These are phyloP conservation scores for Tephrocybe sp. DNA, from an alignment of 768 basidiomycete species.

Conservation along the genomic window DNA sequence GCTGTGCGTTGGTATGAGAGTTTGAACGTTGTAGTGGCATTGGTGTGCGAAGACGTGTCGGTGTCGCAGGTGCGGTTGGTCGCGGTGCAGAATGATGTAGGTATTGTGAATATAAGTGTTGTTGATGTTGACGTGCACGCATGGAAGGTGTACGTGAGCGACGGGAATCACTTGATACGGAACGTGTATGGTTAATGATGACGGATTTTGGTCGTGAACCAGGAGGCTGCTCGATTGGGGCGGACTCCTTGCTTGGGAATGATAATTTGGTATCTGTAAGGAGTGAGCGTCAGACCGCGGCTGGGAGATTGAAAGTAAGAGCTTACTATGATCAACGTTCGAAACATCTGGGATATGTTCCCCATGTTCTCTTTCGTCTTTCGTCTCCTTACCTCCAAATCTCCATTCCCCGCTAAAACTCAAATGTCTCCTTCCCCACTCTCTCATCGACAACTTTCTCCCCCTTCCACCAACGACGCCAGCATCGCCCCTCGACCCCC, in stretches of 20 bases:
- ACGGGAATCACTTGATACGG: conserved; percentile 6
- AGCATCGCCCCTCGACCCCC: conserved; percentile 54
- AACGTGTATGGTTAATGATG: not conserved
- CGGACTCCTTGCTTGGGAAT: conserved; percentile 13
- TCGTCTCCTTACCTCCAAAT: conserved; percentile 27
- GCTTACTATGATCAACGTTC: not conserved
- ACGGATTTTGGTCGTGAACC: not conserved
- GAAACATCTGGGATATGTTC: not conserved
- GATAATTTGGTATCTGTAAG: conserved; percentile 13
- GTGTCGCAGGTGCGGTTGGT: conserved; percentile 20
- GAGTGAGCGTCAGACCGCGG: not conserved
- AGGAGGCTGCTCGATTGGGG: not conserved
- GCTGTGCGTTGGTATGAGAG: conserved; percentile 33
- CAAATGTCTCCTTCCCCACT: conserved; percentile 56
- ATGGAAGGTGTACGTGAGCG: conserved; percentile 30
- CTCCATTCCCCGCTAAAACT: conserved; percentile 57
- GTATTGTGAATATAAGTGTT: conserved; percentile 10
- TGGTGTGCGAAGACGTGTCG: conserved; percentile 27
- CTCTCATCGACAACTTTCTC: conserved; percentile 35
- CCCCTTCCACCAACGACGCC: conserved; percentile 18
- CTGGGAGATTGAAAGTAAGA: not conserved
- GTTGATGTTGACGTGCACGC: conserved; percentile 19
- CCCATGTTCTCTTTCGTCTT: conserved; percentile 13
- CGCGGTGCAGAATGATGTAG: not conserved
- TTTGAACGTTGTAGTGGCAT: conserved; percentile 41